Evolutionary conservation across 2,329 filamentous ascomycete species (phyloP).

Genomic region (Phyllosticta ampelicida): DNA sequence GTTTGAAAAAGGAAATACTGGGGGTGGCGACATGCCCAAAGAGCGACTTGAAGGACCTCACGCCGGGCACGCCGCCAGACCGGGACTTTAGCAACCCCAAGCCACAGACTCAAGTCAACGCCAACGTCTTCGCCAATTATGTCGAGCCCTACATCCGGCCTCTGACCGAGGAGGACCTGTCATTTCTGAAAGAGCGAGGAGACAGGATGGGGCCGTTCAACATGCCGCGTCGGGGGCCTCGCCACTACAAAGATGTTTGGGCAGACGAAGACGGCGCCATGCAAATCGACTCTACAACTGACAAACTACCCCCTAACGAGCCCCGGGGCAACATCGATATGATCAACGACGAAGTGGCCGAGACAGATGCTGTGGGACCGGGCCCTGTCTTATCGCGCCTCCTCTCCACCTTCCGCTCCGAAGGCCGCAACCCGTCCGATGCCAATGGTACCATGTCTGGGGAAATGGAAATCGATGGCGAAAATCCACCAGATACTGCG

Average conservation of each 20-base stretch:
- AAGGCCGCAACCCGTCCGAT: constrained; percentile 49
- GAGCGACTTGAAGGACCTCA: constrained; percentile 70
- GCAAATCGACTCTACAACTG: constrained; percentile 57
- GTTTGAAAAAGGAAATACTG: constrained; percentile 80
- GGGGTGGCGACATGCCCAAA: constrained; percentile 76
- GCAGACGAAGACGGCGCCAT: constrained; percentile 82
- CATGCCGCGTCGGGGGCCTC: constrained; percentile 74
- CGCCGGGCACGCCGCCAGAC: constrained; percentile 81
- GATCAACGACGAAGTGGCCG: constrained; percentile 74
- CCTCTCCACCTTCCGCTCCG: constrained; percentile 69
- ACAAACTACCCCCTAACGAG: constrained; percentile 67
- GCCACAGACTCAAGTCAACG: constrained; percentile 86
- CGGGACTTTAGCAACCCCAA: constrained; percentile 94
- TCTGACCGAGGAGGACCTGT: constrained; percentile 85
- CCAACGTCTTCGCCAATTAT: constrained; percentile 84
- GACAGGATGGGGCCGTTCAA: constrained; percentile 76
- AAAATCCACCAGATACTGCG: constrained; percentile 25
- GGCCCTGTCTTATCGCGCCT: constrained; percentile 78
- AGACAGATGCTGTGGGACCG: constrained; percentile 80
- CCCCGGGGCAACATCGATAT: constrained; percentile 76
- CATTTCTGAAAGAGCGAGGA: constrained; percentile 81
- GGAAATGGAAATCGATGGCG: constrained; percentile 40
- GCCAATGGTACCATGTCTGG: constrained; percentile 39
- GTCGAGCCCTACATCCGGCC: constrained; percentile 85
- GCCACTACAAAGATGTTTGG: constrained; percentile 84